phyloP scores from a whole-genome alignment of 352 stramenopile genomes.

The Globisporangium paddicum region DNA sequence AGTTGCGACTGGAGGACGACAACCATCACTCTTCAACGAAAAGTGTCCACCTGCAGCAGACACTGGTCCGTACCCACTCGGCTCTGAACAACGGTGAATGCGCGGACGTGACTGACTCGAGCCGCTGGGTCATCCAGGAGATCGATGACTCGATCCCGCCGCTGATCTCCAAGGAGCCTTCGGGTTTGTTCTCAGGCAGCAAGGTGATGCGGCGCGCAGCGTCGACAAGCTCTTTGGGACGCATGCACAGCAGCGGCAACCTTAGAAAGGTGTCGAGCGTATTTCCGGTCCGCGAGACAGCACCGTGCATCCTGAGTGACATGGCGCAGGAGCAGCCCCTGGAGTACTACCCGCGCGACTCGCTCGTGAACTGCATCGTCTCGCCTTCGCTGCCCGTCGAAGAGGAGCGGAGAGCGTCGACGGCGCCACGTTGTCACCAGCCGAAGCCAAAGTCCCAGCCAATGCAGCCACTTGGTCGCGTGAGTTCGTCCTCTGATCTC shows the following conservation, averaged over 20 bases:
- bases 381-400: not conserved
- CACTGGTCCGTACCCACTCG: slow-evolving; percentile 2
- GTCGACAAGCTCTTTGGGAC: not conserved
- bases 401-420: not conserved
- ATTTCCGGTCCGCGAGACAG: slow-evolving; percentile 9
- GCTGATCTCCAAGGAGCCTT: slow-evolving; percentile 5
- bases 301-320: slow-evolving; percentile 11
- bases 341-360: slow-evolving; percentile 13
- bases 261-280: slow-evolving; percentile 5
- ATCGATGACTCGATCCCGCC: slow-evolving; percentile 33
- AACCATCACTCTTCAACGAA: not conserved
- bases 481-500: not conserved
- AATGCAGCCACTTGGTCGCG: not conserved
- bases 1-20: slow-evolving; percentile 18
- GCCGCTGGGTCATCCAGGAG: slow-evolving; percentile 50
- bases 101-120: not conserved
- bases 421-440: not conserved
- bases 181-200: slow-evolving; percentile 8
- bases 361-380: slow-evolving; percentile 14
- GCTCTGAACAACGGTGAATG: not conserved
- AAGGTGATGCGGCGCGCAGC: slow-evolving; percentile 12
- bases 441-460: not conserved
- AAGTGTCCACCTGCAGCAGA: not conserved
- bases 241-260: not conserved
- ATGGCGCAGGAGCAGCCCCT: not conserved